Evolutionary conservation across 306 rosid genomes (phyloP).

Genomic region (Morella rubra): DNA sequence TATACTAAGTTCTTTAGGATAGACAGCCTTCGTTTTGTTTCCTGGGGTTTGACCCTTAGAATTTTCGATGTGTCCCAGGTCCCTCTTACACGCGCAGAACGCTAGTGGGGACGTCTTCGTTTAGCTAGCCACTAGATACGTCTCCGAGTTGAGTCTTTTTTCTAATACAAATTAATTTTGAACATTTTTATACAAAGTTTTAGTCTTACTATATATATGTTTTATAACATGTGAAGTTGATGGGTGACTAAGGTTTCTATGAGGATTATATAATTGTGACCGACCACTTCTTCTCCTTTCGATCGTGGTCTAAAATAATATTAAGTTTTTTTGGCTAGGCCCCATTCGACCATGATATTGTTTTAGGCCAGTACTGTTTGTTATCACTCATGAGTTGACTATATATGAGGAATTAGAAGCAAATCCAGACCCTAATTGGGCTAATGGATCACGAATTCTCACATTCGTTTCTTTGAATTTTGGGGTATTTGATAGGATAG

Average conservation of each 20-base stretch:
- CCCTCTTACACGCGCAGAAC: conserved; percentile 10
- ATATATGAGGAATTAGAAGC: neutral
- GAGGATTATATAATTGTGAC: neutral
- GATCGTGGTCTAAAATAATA: neutral
- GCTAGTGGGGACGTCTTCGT: neutral
- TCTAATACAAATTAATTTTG: too few relatives aligned
- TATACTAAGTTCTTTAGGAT: neutral
- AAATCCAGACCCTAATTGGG: neutral
- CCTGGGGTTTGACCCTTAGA: conserved; percentile 39
- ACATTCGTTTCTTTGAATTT: neutral
- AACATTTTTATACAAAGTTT: neutral
- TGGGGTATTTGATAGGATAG: neutral
- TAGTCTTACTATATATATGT: neutral
- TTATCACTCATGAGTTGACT: neutral
- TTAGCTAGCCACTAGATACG: too few relatives aligned
- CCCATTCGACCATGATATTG: neutral
- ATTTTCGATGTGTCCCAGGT: conserved; percentile 18
- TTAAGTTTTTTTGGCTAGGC: neutral
- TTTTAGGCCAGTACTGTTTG: neutral
- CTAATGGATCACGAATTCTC: neutral
- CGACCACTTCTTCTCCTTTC: neutral
- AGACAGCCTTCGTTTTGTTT: conserved; percentile 15
- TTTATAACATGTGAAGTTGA: conserved; percentile 12
- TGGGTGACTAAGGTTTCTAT: neutral
- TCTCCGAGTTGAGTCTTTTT: neutral